Conservation (phyloP, 495 filamentous ascomycete genomes). For the Staphylotrichum tortipilum region DNA sequence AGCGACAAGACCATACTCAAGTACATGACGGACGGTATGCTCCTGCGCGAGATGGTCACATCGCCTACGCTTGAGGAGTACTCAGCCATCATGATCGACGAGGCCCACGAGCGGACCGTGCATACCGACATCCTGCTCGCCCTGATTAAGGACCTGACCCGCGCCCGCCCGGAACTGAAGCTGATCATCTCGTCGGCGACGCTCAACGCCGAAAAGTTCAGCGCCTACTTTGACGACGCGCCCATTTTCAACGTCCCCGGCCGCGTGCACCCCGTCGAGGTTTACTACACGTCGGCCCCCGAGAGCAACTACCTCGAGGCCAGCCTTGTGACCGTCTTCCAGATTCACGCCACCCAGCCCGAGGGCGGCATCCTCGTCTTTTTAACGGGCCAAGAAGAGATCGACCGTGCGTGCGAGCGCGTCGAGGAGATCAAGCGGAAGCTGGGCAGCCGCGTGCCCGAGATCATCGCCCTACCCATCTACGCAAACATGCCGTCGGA, state of each 20-base stretch:
- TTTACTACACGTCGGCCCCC: conserved; percentile 85
- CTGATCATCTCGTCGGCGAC: conserved; percentile 91
- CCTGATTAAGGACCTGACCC: conserved; percentile 83
- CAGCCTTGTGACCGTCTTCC: conserved; percentile 86
- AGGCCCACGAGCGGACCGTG: conserved; percentile 90
- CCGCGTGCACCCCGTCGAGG: conserved; percentile 80
- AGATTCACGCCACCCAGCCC: conserved; percentile 86
- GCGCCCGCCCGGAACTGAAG: conserved; percentile 79
- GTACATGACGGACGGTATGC: conserved; percentile 98
- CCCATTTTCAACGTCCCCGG: conserved; percentile 97
- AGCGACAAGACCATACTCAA: conserved; percentile 89
- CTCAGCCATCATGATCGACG: conserved; percentile 89
- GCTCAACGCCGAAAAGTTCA: conserved; percentile 90
- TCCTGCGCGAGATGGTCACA: conserved; percentile 82
- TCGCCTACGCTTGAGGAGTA: conserved; percentile 83
- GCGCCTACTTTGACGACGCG: conserved; percentile 84
- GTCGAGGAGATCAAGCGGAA: conserved; percentile 73
- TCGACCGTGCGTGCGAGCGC: conserved; percentile 74
- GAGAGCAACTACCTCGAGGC: conserved; percentile 93
- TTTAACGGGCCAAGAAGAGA: conserved; percentile 84
- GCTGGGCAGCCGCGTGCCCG: conserved; percentile 71
- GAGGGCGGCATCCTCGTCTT: conserved; percentile 87
- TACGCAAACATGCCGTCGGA: conserved; percentile 86
- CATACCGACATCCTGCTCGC: conserved; percentile 88
- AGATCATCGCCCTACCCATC: conserved; percentile 80